Evolutionary conservation across 257 asterid species (phyloP).

Genomic region (Nicotiana sylvestris): DNA sequence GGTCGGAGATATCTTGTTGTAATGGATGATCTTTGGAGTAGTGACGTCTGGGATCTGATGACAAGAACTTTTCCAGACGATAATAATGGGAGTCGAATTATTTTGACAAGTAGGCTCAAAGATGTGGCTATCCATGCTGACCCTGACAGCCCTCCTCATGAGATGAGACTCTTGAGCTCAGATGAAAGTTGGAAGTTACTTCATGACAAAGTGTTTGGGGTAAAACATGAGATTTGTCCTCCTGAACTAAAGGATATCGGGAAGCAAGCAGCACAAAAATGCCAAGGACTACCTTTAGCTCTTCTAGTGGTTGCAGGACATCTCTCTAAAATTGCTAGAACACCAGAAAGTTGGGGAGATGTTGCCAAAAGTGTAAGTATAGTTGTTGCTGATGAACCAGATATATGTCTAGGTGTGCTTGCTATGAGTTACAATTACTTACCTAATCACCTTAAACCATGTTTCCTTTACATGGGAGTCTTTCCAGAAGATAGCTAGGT

Average conservation of each 20-base stretch:
- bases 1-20: not conserved
- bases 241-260: not conserved
- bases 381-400: not conserved
- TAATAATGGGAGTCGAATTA: not conserved
- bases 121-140: not conserved
- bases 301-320: not conserved
- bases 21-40: not conserved
- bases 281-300: slow-evolving; percentile 2
- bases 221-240: not conserved
- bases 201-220: not conserved
- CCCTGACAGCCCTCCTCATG: not conserved
- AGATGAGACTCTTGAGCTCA: not conserved
- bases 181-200: not conserved
- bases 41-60: not conserved
- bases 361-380: not conserved
- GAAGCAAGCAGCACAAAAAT: not conserved
- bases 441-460: not conserved
- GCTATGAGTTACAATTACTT: not conserved
- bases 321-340: not conserved
- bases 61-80: not conserved
- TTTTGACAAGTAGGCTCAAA: not conserved
- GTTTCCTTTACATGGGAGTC: not conserved
- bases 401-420: not conserved
- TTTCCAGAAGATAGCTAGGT: not conserved
- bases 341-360: not conserved